These are phyloP conservation scores for Spathaspora gorwiae DNA, from an alignment of 805 yeast species.

Conservation along the genomic window DNA sequence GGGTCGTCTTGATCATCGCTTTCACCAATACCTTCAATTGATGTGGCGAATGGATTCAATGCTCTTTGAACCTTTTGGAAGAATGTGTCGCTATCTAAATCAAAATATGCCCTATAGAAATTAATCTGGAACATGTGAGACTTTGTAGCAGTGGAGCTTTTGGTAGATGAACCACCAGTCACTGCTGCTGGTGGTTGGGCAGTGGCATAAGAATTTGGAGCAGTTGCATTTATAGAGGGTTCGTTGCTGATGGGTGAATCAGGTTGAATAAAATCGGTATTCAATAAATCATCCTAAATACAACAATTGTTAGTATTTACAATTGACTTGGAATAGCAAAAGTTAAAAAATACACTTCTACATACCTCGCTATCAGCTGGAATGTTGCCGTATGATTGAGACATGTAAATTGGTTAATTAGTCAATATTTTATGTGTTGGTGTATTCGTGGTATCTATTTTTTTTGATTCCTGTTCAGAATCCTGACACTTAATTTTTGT, in stretches of 20 bases:
- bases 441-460: no score
- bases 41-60: slow-evolving; percentile 46
- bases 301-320: background rate
- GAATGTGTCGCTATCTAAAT: slow-evolving; percentile 64
- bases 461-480: no score
- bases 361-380: background rate
- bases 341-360: background rate
- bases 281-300: slow-evolving; percentile 7
- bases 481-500: no score
- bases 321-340: background rate
- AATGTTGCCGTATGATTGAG: background rate
- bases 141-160: background rate
- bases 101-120: slow-evolving; percentile 64
- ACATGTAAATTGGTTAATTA: background rate
- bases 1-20: slow-evolving; percentile 14
- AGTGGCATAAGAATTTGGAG: background rate
- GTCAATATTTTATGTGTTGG: no score
- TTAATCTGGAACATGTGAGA: slow-evolving; percentile 51
- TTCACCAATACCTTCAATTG: slow-evolving; percentile 3
- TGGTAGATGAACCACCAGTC: background rate
- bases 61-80: slow-evolving; percentile 49
- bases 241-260: slow-evolving; percentile 4
- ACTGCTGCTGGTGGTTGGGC: background rate
- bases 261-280: slow-evolving; percentile 17
- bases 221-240: background rate